Base-by-base conservation (phyloP, 2,329 filamentous ascomycete genomes). In the Diaporthe citrichinensis region DNA sequence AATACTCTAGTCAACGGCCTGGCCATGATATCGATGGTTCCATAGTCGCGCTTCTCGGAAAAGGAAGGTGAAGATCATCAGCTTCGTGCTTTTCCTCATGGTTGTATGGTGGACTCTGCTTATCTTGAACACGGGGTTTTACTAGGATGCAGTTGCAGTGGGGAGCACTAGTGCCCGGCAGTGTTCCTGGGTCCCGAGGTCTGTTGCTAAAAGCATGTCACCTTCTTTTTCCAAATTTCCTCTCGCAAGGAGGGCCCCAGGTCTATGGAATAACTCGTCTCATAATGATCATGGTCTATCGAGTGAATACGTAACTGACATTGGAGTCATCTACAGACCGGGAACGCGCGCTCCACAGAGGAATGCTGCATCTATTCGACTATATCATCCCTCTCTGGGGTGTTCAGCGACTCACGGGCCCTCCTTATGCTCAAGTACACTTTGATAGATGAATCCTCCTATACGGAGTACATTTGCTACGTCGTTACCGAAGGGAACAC, bases 61-160 rank as follows among this genome's bases (percentile, higher is more conserved):
- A 31, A 73, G 71, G 71, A 67, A 73, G 71, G 71, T 73, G 44
- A 25, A 55, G 14, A 25, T 46, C 44, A 58, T 23, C n/a, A 25
- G 46, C n/a, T 57, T 34, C 36, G 28, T n/a, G 51, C 31, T 31
- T 73, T 67, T 51, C 59, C n/a, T 49, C 46, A 53, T 28, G 10
- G n/a, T n/a, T 49, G 31, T 67, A 67, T n/a, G 36, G 57, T 41
- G 58, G n/a, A 14, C 17, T 39, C 20, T 46, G 71, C 71, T 67
- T 73, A 67, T 73, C 58, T 73, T 44, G 25, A 41, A 41, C 23
- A 73, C 39, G 36, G 34, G 46, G 12, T 23, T 25, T 25, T 17
- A 34, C 58, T 73, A 4, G 41, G 59, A 41, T 55, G 20, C 65
- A 41, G 57, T 31, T 55, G 57, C 58, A 67, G 59, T 57, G 31